Base-by-base conservation (phyloP, 331 rosid genomes). In the Pyrus hybrid region DNA sequence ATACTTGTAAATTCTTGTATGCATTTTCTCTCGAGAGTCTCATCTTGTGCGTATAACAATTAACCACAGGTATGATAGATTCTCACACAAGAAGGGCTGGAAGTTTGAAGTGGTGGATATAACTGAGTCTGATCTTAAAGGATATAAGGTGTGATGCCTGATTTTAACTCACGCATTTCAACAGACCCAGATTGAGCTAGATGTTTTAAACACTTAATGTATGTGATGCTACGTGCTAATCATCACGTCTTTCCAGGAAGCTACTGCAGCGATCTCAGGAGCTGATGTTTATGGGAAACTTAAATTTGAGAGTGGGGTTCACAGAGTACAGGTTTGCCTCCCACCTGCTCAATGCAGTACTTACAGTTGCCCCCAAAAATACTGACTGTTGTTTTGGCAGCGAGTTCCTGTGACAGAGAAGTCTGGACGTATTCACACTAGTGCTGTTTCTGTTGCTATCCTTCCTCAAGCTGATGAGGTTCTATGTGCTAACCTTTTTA, bases 381-480 rank as follows among this genome's bases (percentile, higher is more conserved):
- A 64, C 73, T 82, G 37, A 84, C 62, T n/a, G 1, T 67, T 79
- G 30, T 79, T 80, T 73, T 75, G 45, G 73, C 85, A 93, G 98
- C 85, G 97, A 71, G 93, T 91, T 81, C 98, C 97, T 60, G 91
- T 91, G 75, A 93, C 98, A 54, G 98, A 93, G 83, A 93, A 91
- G 80, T 79, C 81, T 49, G 98, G 97, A 77, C 98, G 98, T 13
- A 85, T 91, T 78, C 97, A 91, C 83, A 93, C 98, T 56, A 93
- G 98, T 90, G 97, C 98, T 75, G 82, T 93, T 76, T 91, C 98
- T 83, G 97, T 93, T 67, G 98, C 97, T 68, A 91, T 90, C 79
- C 98, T 93, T 75, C 96, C 98, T 77, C 96, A 93, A 80, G 97
- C 97, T 69, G 96, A 93, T 84, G 94, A 87, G 90, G 97, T 45